Evolutionary conservation across 2,329 filamentous ascomycete genomes (phyloP).

Genomic region (Aspergillus proliferans): DNA sequence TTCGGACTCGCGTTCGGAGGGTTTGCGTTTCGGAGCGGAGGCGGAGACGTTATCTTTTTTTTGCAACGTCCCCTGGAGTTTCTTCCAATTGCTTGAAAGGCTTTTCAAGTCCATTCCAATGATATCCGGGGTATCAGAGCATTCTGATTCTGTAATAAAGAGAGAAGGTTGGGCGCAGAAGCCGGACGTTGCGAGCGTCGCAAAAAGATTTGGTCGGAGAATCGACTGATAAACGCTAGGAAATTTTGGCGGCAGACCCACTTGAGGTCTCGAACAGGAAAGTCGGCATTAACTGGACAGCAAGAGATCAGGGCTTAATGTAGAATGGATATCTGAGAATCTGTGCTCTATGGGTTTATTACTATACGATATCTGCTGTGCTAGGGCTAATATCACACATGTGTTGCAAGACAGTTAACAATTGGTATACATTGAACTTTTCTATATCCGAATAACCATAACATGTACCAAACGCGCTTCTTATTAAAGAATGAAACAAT

Average conservation of each 20-base stretch:
- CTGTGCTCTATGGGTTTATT: neutral
- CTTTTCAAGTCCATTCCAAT: slow-evolving; percentile 38
- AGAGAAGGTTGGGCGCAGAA: neutral
- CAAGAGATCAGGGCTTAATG: neutral
- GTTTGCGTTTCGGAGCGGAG: slow-evolving; percentile 28
- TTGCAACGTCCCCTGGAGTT: slow-evolving; percentile 42
- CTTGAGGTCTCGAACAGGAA: slow-evolving; percentile 7
- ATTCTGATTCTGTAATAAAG: slow-evolving; percentile 12
- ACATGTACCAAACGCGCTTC: neutral
- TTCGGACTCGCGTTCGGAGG: slow-evolving; percentile 23
- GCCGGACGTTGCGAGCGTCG: neutral
- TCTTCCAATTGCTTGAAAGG: slow-evolving; percentile 48
- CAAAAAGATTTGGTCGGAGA: neutral
- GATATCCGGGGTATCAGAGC: slow-evolving; percentile 10
- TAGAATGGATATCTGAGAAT: neutral
- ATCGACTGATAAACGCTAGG: slow-evolving; percentile 3
- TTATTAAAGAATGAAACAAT: slow-evolving; percentile 6
- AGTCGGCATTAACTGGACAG: neutral
- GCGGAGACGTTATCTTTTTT: slow-evolving; percentile 20
- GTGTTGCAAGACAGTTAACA: neutral
- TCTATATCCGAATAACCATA: neutral
- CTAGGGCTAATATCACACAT: neutral
- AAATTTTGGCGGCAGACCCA: slow-evolving; percentile 14
- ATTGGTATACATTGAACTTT: neutral
- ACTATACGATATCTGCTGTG: neutral